Evolutionary conservation across 1,139 yeast species (phyloP), one percentile per base, ranked within the genome.

Genomic region (Pichia sp.): DNA sequence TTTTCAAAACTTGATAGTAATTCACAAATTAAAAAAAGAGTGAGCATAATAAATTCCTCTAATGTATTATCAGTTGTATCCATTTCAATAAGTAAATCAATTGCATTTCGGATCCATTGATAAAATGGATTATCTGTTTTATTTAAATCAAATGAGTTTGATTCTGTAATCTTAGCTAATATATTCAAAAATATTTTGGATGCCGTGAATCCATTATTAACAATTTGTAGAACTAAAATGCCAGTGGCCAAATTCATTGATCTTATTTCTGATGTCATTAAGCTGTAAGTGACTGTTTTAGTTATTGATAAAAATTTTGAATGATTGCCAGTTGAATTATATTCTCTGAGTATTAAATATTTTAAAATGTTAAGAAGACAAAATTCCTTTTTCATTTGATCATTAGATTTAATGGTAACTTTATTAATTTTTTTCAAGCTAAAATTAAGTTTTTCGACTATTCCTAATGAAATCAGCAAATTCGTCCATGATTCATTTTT

Each of bases 191-290:
- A 45, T 4, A 40, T 30, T 25, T 41, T 41, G 1, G 59, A 36
- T 2, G 59, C 55, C 3, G 41, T 28, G n/a, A 49, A 32, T 26
- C 48, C 47, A 16, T 47, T 48, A 27, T 55, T 52, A 1, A 56
- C 56, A 22, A 57, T 43, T 4, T 25, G 30, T 4, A 60, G 31
- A 9, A 80, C 72, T 31, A 77, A 59, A 45, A 92, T 76, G 52
- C 90, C 97, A 1, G 94, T 85, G 1, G 90, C 94, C 40, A 84
- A 71, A 55, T 80, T 84, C 52, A 96, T 70, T 0, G 97, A 87
- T 3, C 82, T 66, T 30, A 90, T 67, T 46, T 87, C 72, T 1
- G 81, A 77, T n/a, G 80, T 73, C 34, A 73, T 56, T 30, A 77
- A 61, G 37, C 61, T 55, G 11, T 74, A 68, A 39, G 68, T 64